These are phyloP conservation scores for Gentiana dahurica DNA, from an alignment of 257 asterid genomes.

Conservation along the genomic window DNA sequence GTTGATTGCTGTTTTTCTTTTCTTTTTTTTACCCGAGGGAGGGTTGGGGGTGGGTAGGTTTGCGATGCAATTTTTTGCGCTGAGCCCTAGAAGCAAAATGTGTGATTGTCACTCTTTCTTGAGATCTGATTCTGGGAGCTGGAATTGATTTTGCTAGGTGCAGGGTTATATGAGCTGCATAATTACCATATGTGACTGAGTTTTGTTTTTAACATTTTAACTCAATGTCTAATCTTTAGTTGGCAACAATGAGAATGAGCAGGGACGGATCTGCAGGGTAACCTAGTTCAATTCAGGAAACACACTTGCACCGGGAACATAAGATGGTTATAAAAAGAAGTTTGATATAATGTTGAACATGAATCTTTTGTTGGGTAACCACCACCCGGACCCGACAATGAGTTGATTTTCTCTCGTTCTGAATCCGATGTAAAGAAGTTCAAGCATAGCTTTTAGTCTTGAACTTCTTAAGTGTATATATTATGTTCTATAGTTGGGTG, in stretches of 20 bases:
- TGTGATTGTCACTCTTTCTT: neutral
- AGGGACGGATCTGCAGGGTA: neutral
- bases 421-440: neutral
- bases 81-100: no score
- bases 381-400: neutral
- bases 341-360: no score
- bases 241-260: slow-evolving; percentile 4
- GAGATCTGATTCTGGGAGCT: slow-evolving; percentile 1
- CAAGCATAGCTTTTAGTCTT: neutral
- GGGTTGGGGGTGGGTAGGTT: neutral
- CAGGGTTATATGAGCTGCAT: neutral
- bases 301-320: no score
- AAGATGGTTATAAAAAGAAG: no score
- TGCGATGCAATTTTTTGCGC: no score
- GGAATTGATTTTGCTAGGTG: neutral
- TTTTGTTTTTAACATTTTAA: no score
- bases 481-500: neutral
- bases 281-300: no score
- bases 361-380: neutral
- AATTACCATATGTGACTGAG: neutral
- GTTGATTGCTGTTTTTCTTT: neutral
- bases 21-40: neutral
- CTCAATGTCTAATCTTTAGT: no score
- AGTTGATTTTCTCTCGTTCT: neutral
- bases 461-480: neutral